Percentiles rank a stretch among this genome's conserved stretches.
phyloP scores from a whole-genome alignment of 73 alveolate species.

The Blepharisma stoltei region DNA sequence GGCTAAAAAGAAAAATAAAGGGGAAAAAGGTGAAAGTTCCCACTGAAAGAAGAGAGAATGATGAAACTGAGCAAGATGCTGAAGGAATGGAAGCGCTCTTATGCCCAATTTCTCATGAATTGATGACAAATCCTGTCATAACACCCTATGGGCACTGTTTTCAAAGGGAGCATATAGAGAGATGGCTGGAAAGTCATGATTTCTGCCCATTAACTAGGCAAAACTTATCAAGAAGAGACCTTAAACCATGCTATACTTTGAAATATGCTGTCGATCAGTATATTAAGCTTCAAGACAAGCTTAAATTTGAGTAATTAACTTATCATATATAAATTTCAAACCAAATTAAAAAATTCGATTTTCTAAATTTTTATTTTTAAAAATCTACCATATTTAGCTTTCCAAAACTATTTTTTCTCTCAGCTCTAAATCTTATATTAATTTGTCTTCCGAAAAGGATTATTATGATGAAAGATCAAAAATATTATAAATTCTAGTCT shows the following conservation, averaged over 20 bases:
- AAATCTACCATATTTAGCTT: no score
- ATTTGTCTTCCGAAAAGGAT: no score
- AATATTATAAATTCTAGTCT: no score
- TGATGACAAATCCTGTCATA: slow-evolving; percentile 46
- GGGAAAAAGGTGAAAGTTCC: background rate
- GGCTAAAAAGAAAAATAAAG: background rate
- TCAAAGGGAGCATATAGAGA: slow-evolving; percentile 35
- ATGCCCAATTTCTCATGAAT: slow-evolving; percentile 40
- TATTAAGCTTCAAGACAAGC: no score
- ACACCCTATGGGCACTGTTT: slow-evolving; percentile 41
- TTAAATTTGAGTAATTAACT: no score
- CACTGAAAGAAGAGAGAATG: background rate
- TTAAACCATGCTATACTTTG: slow-evolving; percentile 26
- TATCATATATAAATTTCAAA: no score
- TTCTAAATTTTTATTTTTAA: no score
- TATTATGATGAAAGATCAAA: no score
- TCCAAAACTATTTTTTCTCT: no score
- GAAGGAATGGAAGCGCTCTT: slow-evolving; percentile 5
- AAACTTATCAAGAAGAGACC: slow-evolving; percentile 13
- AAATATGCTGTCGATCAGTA: no score
- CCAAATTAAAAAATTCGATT: no score
- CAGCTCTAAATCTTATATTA: no score
- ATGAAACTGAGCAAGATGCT: background rate
- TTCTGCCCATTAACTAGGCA: slow-evolving; percentile 32
- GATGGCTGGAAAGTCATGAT: slow-evolving; percentile 13